Base-by-base conservation (phyloP, 2,329 filamentous ascomycete genomes). In the Calonectria hongkongensis region DNA sequence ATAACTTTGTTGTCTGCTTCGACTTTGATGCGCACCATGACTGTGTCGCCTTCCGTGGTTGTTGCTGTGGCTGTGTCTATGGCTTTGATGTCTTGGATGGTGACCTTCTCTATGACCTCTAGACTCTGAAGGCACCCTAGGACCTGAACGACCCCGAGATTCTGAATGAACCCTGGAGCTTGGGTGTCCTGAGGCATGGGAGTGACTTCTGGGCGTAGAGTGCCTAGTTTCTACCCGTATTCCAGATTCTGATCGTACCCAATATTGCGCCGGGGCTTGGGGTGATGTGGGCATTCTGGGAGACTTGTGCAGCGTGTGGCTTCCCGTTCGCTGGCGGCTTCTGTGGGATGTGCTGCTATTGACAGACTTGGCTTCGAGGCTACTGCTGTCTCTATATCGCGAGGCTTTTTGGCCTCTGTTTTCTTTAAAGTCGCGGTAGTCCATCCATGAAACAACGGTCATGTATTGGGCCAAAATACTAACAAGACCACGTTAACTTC, bases 401-500 rank as follows among this genome's bases (percentile, higher is more conserved):
- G 68, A n/a, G 8, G 4, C 4, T 9, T 36, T 43, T 1, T 51
- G 21, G 7, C 27, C 25, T 3, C 43, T 36, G 6, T 36, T 60
- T 1, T 39, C 51, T 6, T 43, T 41, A 8, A 50, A 70, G 43
- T 70, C 56, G 16, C 68, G 62, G 25, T 43, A 70, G 25, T 70
- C 62, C 12, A 70, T 4, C 28, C 30, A 70, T 33, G 62, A 36
- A 13, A 70, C 51, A 5, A 50, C 21, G 3, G 68, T 60, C 50
- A 66, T 70, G 43, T 70, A 66, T 12, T 33, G 28, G 21, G 68
- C 68, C 3, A 62, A 9, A 13, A 58, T 47, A 16, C 62, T 70
- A 27, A 12, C 4, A 10, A 48, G 41, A 4, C 16, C 7, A 45
- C 25, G 43, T 58, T 36, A 62, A 25, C 21, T 30, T 12, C 12